A percentile compares a stretch with the other conserved stretches of the same genome.
Evolutionary conservation across 164 flowering plant species (phyloP).

Genomic region (Tetrastigma voinierianum): DNA sequence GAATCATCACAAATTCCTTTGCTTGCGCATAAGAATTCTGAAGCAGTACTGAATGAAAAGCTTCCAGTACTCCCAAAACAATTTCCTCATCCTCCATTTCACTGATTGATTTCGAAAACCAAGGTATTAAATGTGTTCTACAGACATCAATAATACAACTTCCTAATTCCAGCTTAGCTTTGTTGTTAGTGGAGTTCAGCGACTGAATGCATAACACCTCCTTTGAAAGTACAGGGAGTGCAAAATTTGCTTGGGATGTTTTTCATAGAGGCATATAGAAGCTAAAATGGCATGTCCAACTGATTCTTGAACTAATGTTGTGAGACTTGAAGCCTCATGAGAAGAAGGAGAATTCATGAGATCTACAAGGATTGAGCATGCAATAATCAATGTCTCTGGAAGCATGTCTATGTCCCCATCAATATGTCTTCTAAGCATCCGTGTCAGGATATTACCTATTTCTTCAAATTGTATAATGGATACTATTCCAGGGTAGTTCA

Average conservation of each 20-base stretch:
- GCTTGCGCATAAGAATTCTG: conserved; percentile 41
- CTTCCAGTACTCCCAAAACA: conserved; percentile 69
- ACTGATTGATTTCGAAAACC: conserved; percentile 45
- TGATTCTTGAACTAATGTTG: conserved; percentile 49
- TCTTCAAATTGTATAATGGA: conserved; percentile 67
- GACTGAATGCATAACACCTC: conserved; percentile 63
- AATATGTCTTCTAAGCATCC: conserved; percentile 57
- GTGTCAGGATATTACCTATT: conserved; percentile 47
- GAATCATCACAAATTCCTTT: conserved; percentile 38
- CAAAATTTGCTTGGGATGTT: conserved; percentile 45
- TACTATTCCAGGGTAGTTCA: conserved; percentile 69
- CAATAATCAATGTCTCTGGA: conserved; percentile 59
- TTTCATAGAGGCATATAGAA: conserved; percentile 35
- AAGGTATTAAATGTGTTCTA: conserved; percentile 60
- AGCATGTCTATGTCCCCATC: conserved; percentile 69
- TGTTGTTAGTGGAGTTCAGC: conserved; percentile 13
- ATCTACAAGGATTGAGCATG: conserved; percentile 65
- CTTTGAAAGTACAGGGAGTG: conserved; percentile 65
- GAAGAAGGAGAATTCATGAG: conserved; percentile 59
- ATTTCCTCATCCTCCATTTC: conserved; percentile 60
- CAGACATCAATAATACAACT: conserved; percentile 49
- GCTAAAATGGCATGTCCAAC: conserved; percentile 47
- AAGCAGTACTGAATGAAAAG: conserved; percentile 62
- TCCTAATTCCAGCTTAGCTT: conserved; percentile 26
- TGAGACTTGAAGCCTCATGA: conserved; percentile 34